These are phyloP conservation scores for Lasiodiplodia gonubiensis DNA, from an alignment of 2,329 filamentous ascomycete genomes.

Conservation along the genomic window DNA sequence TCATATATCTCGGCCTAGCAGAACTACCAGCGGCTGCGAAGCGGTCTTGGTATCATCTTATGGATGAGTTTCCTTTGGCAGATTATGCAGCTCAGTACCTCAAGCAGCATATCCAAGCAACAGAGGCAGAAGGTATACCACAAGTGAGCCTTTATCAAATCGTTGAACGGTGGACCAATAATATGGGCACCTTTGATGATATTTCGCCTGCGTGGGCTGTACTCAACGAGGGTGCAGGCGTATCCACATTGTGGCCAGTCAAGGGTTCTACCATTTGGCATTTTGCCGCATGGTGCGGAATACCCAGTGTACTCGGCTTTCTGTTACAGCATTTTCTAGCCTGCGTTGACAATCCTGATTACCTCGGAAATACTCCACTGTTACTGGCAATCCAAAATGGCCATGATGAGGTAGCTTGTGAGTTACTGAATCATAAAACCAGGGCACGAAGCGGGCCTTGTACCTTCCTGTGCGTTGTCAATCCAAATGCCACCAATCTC, in stretches of 20 bases:
- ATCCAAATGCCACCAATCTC: no score
- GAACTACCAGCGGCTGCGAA: no score
- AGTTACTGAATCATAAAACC: background rate
- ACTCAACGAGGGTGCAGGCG: background rate
- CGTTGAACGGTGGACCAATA: no score
- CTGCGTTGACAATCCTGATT: background rate
- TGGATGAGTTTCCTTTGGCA: no score
- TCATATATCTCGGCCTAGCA: background rate
- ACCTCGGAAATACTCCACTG: background rate
- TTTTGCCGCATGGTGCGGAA: background rate
- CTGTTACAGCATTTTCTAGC: background rate
- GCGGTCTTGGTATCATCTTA: no score
- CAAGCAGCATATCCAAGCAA: no score
- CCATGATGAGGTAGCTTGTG: background rate
- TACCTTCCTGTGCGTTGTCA: accelerated
- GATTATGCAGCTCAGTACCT: no score
- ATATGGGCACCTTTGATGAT: no score
- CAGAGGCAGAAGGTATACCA: no score
- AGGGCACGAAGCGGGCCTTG: no score
- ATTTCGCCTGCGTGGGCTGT: no score
- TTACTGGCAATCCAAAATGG: background rate
- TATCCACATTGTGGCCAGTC: background rate
- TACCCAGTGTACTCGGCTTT: background rate
- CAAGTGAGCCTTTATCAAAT: no score
- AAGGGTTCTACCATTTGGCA: background rate